Percentiles rank a stretch among this genome's conserved stretches.
Conservation (phyloP, 768 basidiomycete species). For the Trametes coccinea region DNA sequence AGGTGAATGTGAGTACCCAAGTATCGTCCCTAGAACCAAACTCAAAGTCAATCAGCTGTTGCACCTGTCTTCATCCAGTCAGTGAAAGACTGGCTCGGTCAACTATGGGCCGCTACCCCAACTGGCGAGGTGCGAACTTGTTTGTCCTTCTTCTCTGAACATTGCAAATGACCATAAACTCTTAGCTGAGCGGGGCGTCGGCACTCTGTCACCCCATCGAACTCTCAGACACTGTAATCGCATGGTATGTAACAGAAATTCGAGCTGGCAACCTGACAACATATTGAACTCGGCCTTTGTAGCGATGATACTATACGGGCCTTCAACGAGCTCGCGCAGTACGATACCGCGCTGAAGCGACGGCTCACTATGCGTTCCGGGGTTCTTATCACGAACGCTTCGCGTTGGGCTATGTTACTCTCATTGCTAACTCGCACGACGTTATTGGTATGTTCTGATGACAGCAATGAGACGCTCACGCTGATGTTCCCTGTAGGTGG, state of each 20-base stretch:
- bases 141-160: not conserved
- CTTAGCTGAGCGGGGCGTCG: slow-evolving; percentile 22
- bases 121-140: slow-evolving; percentile 7
- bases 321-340: slow-evolving; percentile 5
- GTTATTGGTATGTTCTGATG: slow-evolving; percentile 12
- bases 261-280: not conserved
- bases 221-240: slow-evolving; percentile 15
- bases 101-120: slow-evolving; percentile 41
- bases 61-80: slow-evolving; percentile 34
- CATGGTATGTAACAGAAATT: slow-evolving; percentile 18
- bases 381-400: not conserved
- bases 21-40: not conserved
- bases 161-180: not conserved
- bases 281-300: not conserved
- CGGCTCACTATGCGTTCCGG: slow-evolving; percentile 10
- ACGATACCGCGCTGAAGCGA: slow-evolving; percentile 17
- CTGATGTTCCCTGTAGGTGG: not conserved
- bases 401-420: slow-evolving; percentile 12
- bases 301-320: slow-evolving; percentile 10
- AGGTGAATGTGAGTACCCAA: slow-evolving; percentile 38
- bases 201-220: slow-evolving; percentile 23
- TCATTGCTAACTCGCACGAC: slow-evolving; percentile 5
- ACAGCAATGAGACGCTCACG: not conserved
- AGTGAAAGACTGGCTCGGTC: slow-evolving; percentile 52
- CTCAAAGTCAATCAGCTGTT: not conserved